A percentile compares a stretch with the other conserved stretches of the same genome.
Evolutionary conservation across 2,329 filamentous ascomycete species (phyloP).

Genomic region (Aspergillus terreus): DNA sequence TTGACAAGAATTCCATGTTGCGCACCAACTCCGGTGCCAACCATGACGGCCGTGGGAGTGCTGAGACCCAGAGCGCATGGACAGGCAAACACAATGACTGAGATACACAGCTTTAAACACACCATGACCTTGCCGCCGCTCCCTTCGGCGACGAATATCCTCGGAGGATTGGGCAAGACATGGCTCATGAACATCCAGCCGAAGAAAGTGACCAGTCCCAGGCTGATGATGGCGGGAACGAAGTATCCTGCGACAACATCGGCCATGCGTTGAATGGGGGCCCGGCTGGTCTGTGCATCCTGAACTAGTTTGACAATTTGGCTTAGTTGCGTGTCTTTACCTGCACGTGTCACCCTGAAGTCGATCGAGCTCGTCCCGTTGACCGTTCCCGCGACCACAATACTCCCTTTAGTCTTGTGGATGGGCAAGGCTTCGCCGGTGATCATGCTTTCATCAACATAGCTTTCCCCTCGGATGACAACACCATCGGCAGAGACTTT

Average conservation of each 20-base stretch:
- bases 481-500: slow-evolving; percentile 93
- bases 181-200: slow-evolving; percentile 96
- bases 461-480: slow-evolving; percentile 84
- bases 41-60: slow-evolving; percentile 97
- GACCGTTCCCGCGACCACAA: slow-evolving; percentile 88
- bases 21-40: slow-evolving; percentile 93
- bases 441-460: slow-evolving; percentile 97
- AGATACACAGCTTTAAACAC: slow-evolving; percentile 94
- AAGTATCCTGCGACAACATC: slow-evolving; percentile 92
- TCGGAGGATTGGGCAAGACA: slow-evolving; percentile 74
- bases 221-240: slow-evolving; percentile 79
- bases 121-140: slow-evolving; percentile 94
- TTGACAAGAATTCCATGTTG: slow-evolving; percentile 98
- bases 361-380: slow-evolving; percentile 90
- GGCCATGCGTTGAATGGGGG: slow-evolving; percentile 89
- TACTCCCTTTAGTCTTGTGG: slow-evolving; percentile 74
- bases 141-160: slow-evolving; percentile 74
- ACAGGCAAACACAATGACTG: slow-evolving; percentile 96
- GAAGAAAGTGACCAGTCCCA: slow-evolving; percentile 81
- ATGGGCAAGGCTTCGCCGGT: slow-evolving; percentile 97
- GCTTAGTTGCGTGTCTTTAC: slow-evolving; percentile 91
- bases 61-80: slow-evolving; percentile 94
- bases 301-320: slow-evolving; percentile 99
- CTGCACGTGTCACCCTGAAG: slow-evolving; percentile 86
- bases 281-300: slow-evolving; percentile 89